phyloP scores from a whole-genome alignment of 148 eudicot species.

The Oxyria digyna region DNA sequence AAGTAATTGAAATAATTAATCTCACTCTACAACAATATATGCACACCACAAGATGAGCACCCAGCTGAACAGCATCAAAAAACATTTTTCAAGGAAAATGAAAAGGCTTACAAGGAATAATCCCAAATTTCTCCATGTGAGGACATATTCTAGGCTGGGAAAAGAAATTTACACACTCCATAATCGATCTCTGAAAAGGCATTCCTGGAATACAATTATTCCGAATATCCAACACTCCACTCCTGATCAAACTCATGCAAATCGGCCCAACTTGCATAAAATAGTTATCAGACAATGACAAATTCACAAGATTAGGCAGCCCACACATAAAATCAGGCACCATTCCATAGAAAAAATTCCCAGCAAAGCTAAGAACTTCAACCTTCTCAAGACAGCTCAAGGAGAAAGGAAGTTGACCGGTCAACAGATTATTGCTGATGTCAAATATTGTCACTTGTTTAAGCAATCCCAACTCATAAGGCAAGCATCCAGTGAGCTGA shows the following conservation, averaged over 20 bases:
- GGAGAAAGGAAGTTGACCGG: constrained; percentile 24
- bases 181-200: constrained; percentile 20
- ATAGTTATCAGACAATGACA: constrained; percentile 20
- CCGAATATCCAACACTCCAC: constrained; percentile 17
- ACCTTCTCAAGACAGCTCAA: constrained; percentile 19
- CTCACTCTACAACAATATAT: background rate
- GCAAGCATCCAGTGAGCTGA: constrained; percentile 27
- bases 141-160: constrained; percentile 19
- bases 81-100: background rate
- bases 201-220: constrained; percentile 26
- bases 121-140: constrained; percentile 11
- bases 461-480: constrained; percentile 28
- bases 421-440: constrained; percentile 18
- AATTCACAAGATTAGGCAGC: constrained; percentile 17
- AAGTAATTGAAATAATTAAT: too few species aligned
- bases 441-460: constrained; percentile 23
- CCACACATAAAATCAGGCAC: constrained; percentile 29
- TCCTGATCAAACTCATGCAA: constrained; percentile 17
- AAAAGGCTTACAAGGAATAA: constrained; percentile 28
- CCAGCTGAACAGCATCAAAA: background rate
- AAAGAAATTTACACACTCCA: constrained; percentile 23
- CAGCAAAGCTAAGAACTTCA: constrained; percentile 16
- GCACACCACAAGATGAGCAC: background rate
- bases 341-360: constrained; percentile 24
- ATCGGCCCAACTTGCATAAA: constrained; percentile 23